Percentiles rank a stretch among this genome's conserved stretches.
These are phyloP conservation scores for Gastrolobium bilobum DNA, from an alignment of 306 rosid genomes.

Conservation along the genomic window DNA sequence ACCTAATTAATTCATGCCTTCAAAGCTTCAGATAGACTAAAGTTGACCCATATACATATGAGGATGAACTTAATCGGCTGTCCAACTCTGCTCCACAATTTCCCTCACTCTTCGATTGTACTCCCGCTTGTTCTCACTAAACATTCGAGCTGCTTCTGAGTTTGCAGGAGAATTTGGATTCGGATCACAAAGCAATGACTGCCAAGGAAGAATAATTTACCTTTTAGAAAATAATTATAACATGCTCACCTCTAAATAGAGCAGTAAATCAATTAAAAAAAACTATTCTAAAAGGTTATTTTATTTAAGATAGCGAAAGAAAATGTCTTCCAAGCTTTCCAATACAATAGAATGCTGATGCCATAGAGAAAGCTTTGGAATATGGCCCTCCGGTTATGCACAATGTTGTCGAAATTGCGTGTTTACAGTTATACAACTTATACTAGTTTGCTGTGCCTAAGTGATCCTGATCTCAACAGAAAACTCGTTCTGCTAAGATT, in stretches of 20 bases:
- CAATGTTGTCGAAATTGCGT: background rate
- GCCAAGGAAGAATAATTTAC: conserved; percentile 48
- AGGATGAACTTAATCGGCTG: conserved; percentile 70
- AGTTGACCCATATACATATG: conserved; percentile 10
- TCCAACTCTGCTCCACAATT: conserved; percentile 97
- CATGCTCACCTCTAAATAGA: conserved; percentile 16
- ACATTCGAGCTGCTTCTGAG: conserved; percentile 97
- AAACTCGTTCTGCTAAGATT: too few relatives aligned
- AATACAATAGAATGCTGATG: background rate
- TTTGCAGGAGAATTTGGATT: conserved; percentile 98
- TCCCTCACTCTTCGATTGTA: conserved; percentile 92
- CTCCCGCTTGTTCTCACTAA: conserved; percentile 90
- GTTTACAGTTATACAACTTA: too few relatives aligned
- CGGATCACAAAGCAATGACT: conserved; percentile 96
- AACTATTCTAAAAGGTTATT: background rate
- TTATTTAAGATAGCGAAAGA: background rate
- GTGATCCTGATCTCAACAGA: too few relatives aligned
- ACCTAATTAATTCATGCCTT: conserved; percentile 49
- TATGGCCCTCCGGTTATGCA: background rate
- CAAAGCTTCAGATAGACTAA: conserved; percentile 45
- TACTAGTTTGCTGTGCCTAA: too few relatives aligned
- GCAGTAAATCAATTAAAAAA: conserved; percentile 4
- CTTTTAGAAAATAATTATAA: background rate
- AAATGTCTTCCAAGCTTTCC: background rate
- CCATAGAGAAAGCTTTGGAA: background rate